phyloP scores from a whole-genome alignment of 306 rosid genomes.

The Hylodesmum podocarpum region DNA sequence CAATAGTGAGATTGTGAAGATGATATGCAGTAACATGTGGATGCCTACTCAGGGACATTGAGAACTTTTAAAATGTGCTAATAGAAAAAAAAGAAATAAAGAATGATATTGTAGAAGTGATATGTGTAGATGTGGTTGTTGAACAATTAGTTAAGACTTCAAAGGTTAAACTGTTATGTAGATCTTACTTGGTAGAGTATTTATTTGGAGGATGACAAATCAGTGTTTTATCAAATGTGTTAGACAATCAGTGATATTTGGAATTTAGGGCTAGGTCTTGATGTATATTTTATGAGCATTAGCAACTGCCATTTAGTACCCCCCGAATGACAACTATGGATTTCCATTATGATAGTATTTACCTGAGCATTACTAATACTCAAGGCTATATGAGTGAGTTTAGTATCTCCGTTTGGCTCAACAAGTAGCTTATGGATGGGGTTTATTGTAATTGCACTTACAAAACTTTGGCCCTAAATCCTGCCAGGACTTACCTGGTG shows the following conservation, averaged over 20 bases:
- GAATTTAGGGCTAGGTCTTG: background rate
- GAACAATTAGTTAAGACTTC: background rate
- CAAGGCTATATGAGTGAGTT: background rate
- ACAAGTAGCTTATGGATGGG: background rate
- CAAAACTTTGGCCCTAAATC: constrained; percentile 15
- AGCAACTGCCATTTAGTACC: background rate
- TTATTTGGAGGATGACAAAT: constrained; percentile 12
- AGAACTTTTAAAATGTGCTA: background rate
- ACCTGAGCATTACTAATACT: background rate
- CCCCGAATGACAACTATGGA: background rate
- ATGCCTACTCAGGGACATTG: background rate
- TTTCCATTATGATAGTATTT: background rate
- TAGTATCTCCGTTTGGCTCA: constrained; percentile 6
- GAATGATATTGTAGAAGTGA: background rate
- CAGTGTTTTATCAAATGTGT: background rate
- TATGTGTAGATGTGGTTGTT: background rate
- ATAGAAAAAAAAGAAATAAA: background rate
- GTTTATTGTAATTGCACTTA: background rate
- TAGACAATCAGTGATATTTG: background rate
- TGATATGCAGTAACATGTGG: background rate
- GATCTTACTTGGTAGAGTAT: background rate
- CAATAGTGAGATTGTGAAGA: background rate
- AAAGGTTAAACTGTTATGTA: background rate
- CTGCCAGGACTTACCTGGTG: constrained; percentile 61
- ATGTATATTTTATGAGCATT: background rate